Percentiles rank a stretch among this genome's conserved stretches.
Evolutionary conservation across 2,329 filamentous ascomycete species (phyloP).

Genomic region (Cytospora schulzeri): DNA sequence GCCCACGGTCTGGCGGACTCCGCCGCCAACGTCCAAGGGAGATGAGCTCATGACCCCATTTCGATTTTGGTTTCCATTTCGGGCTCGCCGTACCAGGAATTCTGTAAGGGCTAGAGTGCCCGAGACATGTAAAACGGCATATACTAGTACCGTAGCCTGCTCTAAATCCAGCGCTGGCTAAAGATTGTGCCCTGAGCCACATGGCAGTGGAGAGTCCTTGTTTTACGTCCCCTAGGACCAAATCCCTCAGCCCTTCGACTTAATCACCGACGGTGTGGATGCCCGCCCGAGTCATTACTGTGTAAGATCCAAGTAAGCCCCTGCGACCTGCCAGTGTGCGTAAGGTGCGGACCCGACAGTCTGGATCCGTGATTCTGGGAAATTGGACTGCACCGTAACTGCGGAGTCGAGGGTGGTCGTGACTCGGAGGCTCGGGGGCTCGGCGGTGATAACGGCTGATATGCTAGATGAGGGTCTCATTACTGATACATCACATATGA

Average conservation of each 20-base stretch:
- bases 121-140: neutral
- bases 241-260: neutral
- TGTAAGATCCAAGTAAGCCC: neutral
- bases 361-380: slow-evolving; percentile 20
- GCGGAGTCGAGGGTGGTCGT: slow-evolving; percentile 12
- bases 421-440: slow-evolving; percentile 6
- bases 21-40: neutral
- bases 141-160: neutral
- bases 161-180: neutral
- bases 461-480: neutral
- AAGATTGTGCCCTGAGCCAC: slow-evolving; percentile 3
- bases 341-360: slow-evolving; percentile 23
- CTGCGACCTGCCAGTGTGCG: slow-evolving; percentile 8
- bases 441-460: slow-evolving; percentile 6
- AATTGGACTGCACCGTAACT: slow-evolving; percentile 14
- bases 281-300: neutral
- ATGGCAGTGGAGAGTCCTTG: slow-evolving; percentile 2
- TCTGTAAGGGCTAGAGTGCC: neutral
- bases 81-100: slow-evolving; percentile 1
- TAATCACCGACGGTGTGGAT: slow-evolving; percentile 1
- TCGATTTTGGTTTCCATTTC: neutral
- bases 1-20: neutral
- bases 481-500: neutral
- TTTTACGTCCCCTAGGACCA: neutral
- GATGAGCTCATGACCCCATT: neutral